Conservation (phyloP, 805 yeast species). For the Ogataea ganodermae region DNA sequence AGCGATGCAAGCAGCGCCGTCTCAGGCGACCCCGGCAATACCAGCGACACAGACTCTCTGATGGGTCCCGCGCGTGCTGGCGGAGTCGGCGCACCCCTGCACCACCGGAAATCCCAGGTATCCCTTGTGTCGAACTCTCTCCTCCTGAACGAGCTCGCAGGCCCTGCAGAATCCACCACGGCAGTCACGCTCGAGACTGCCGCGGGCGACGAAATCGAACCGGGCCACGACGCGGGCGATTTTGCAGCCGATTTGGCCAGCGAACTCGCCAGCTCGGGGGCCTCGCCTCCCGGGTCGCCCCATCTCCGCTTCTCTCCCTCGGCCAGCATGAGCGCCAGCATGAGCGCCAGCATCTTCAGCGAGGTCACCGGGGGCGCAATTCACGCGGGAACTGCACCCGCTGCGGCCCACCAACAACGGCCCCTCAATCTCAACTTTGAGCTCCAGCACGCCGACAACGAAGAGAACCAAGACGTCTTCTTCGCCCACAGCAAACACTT, state of each 20-base stretch:
- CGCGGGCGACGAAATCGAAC: conserved; percentile 11
- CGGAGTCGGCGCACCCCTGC: no score
- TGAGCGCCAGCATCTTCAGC: conserved; percentile 20
- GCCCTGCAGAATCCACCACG: conserved; percentile 36
- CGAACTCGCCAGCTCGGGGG: background rate
- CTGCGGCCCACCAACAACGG: conserved; percentile 5
- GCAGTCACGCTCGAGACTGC: conserved; percentile 31
- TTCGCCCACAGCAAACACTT: conserved; percentile 59
- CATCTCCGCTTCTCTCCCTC: conserved; percentile 12
- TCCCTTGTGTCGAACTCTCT: conserved; percentile 25
- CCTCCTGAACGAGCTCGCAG: conserved; percentile 19
- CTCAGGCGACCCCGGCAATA: background rate
- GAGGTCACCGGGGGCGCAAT: background rate
- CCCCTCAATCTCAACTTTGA: conserved; percentile 26
- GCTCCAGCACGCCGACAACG: conserved; percentile 31
- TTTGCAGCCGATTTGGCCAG: no score
- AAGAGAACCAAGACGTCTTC: conserved; percentile 33
- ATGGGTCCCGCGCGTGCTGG: background rate
- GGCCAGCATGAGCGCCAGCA: conserved; percentile 13
- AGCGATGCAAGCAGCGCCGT: conserved; percentile 5
- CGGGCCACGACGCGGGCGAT: background rate
- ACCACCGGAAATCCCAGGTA: conserved; percentile 21
- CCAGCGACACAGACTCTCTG: background rate
- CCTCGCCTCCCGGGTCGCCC: background rate
- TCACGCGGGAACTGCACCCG: conserved; percentile 22